Percentiles rank a stretch among this genome's conserved stretches.
Conservation (phyloP, 257 asterid genomes). For the Plantago ovata region DNA sequence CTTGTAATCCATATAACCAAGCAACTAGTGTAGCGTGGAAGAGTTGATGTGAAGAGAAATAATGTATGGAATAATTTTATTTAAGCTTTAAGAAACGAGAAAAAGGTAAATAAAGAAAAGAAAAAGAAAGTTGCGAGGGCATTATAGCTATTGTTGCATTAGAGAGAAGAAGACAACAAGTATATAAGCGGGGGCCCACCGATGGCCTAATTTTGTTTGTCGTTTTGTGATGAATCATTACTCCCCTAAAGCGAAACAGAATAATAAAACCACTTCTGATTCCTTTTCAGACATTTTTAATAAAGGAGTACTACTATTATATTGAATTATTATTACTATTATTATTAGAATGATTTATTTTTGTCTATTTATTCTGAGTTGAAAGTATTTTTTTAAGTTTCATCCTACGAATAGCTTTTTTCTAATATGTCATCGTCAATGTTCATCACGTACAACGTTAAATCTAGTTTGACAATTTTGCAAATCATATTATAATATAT, state of each 20-base stretch:
- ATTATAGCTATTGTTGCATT: conserved; percentile 19
- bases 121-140: conserved; percentile 2
- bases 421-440: neutral
- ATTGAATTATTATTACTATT: too few relatives aligned
- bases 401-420: neutral
- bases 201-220: conserved; percentile 30
- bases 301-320: too few relatives aligned
- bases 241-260: conserved; percentile 44
- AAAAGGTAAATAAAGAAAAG: conserved; percentile 13
- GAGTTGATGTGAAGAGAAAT: neutral
- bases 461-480: too few relatives aligned
- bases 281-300: conserved; percentile 22
- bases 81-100: neutral
- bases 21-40: neutral
- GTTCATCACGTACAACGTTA: too few relatives aligned
- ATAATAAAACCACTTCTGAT: conserved; percentile 18
- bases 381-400: too few relatives aligned
- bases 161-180: conserved; percentile 28
- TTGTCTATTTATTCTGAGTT: too few relatives aligned
- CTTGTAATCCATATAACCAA: too few relatives aligned
- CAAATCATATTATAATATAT: too few relatives aligned
- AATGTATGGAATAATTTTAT: neutral
- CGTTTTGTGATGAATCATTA: conserved; percentile 61
- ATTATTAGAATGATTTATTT: too few relatives aligned
- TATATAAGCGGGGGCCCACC: conserved; percentile 35